Percentiles rank a stretch among this genome's conserved stretches.
These are phyloP conservation scores for Aspergillus fumigatiaffinis DNA, from an alignment of 2,329 filamentous ascomycete species.

Conservation along the genomic window DNA sequence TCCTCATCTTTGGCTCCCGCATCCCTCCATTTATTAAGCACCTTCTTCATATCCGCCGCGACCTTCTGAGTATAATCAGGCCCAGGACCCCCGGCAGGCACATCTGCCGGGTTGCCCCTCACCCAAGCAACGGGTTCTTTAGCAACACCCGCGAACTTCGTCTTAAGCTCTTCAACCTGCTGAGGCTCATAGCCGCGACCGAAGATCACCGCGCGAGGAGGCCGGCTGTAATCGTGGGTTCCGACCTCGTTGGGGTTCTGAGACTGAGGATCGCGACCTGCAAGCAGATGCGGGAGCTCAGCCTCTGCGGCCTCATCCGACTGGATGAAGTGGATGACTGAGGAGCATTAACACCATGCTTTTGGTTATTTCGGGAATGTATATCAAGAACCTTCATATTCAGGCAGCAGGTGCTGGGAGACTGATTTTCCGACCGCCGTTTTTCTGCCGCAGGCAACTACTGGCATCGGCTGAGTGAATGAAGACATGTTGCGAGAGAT, in stretches of 20 bases:
- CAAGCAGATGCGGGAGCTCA: slow-evolving; percentile 21
- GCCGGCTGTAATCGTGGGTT: slow-evolving; percentile 21
- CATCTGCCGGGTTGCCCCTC: slow-evolving; percentile 9
- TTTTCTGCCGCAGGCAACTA: slow-evolving; percentile 4
- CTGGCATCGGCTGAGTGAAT: slow-evolving; percentile 4
- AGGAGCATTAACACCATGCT: not conserved
- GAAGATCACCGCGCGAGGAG: slow-evolving; percentile 24
- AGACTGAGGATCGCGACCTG: slow-evolving; percentile 18
- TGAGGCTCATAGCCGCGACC: slow-evolving; percentile 20
- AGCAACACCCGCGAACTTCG: not conserved
- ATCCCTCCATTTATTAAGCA: slow-evolving; percentile 7
- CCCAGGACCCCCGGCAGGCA: slow-evolving; percentile 2
- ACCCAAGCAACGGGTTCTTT: slow-evolving; percentile 13
- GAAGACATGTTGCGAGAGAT: slow-evolving; percentile 9
- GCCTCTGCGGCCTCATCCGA: slow-evolving; percentile 11
- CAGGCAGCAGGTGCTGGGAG: not conserved
- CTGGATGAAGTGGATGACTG: slow-evolving; percentile 24
- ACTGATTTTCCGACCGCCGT: slow-evolving; percentile 2
- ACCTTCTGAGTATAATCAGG: slow-evolving; percentile 8
- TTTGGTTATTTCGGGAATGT: not conserved
- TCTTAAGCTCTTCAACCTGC: slow-evolving; percentile 11
- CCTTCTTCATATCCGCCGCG: slow-evolving; percentile 5
- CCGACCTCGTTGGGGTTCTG: slow-evolving; percentile 19
- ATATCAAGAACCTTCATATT: slow-evolving; percentile 5
- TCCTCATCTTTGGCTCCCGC: slow-evolving; percentile 5